phyloP scores from a whole-genome alignment of 306 rosid species.

The Dalbergia oliveri region DNA sequence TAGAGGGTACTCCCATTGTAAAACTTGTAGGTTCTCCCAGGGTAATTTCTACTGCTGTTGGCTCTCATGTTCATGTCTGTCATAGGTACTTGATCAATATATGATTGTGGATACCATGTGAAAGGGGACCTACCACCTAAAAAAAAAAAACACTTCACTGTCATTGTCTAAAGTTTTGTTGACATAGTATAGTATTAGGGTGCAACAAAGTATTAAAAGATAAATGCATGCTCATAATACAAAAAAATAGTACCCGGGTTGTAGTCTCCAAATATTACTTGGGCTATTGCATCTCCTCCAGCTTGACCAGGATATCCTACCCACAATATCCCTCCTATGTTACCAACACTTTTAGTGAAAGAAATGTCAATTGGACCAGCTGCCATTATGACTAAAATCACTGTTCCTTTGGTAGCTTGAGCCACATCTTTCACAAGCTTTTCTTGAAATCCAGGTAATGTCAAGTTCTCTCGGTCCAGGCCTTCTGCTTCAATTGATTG shows the following conservation, averaged over 20 bases:
- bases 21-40: conserved; percentile 81
- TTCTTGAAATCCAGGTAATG: conserved; percentile 82
- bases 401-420: conserved; percentile 60
- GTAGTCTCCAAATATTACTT: conserved; percentile 77
- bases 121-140: conserved; percentile 75
- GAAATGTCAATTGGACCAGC: conserved; percentile 81
- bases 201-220: not conserved
- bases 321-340: conserved; percentile 72
- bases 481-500: conserved; percentile 84
- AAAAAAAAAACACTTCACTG: not conserved
- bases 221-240: not conserved
- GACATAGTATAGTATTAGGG: not conserved
- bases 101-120: conserved; percentile 83
- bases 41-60: conserved; percentile 61
- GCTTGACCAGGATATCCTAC: conserved; percentile 84
- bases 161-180: not conserved
- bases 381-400: conserved; percentile 75
- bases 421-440: conserved; percentile 72
- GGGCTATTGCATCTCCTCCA: conserved; percentile 80
- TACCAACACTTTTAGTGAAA: conserved; percentile 57
- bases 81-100: conserved; percentile 74
- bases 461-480: conserved; percentile 69
- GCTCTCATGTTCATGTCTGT: conserved; percentile 86
- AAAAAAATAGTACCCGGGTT: conserved; percentile 61
- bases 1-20: conserved; percentile 65